Conservation (phyloP, 2,329 filamentous ascomycete species). For the Fonsecaea erecta region DNA sequence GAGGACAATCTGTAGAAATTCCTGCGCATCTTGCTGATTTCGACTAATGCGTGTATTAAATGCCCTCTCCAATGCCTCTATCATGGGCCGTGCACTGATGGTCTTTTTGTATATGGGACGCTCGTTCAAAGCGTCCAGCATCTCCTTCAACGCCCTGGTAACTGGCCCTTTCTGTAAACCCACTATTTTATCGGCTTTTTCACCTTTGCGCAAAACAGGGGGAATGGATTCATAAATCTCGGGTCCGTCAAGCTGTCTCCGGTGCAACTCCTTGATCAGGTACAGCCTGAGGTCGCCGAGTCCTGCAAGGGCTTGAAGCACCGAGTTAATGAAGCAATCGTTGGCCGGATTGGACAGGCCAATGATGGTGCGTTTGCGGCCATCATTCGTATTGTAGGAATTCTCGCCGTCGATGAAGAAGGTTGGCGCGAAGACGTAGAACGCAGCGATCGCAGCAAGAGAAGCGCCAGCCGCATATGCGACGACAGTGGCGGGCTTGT, state of each 20-base stretch:
- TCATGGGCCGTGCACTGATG: constrained; percentile 84
- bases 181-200: constrained; percentile 55
- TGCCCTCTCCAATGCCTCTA: constrained; percentile 78
- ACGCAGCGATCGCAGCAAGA: constrained; percentile 88
- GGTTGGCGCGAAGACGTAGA: constrained; percentile 98
- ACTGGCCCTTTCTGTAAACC: constrained; percentile 79
- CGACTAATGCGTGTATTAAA: constrained; percentile 90
- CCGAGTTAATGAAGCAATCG: constrained; percentile 96
- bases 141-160: constrained; percentile 85
- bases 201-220: constrained; percentile 45
- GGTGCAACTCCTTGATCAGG: constrained; percentile 87
- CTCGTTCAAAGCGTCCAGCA: constrained; percentile 91
- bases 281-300: constrained; percentile 87
- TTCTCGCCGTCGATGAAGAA: constrained; percentile 89
- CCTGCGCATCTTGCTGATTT: constrained; percentile 96
- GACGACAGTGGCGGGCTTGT: constrained; percentile 80
- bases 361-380: constrained; percentile 83
- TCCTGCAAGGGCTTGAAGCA: constrained; percentile 89
- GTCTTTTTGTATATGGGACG: constrained; percentile 92
- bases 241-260: constrained; percentile 76
- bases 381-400: constrained; percentile 56
- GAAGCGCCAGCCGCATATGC: constrained; percentile 95
- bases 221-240: constrained; percentile 71
- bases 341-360: constrained; percentile 90
- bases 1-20: constrained; percentile 91